Conservation (phyloP, 306 rosid genomes). For the Ceratonia siliqua region DNA sequence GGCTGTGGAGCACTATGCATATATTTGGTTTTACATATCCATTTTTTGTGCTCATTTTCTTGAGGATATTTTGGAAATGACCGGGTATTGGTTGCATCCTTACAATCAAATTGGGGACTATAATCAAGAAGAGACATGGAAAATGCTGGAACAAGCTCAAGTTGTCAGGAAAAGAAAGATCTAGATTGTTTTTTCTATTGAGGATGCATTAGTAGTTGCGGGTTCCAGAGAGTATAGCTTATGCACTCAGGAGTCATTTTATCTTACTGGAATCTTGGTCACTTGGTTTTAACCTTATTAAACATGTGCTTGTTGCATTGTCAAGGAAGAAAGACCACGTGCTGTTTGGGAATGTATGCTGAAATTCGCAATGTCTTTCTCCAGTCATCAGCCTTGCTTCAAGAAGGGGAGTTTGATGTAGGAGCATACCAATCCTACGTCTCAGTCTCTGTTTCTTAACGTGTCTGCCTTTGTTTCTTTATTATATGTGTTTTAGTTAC, state of each 20-base stretch:
- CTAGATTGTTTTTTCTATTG: constrained; percentile 84
- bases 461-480: too few relatives aligned
- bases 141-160: constrained; percentile 84
- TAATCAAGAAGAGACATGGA: constrained; percentile 90
- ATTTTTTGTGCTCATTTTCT: constrained; percentile 75
- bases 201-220: constrained; percentile 80
- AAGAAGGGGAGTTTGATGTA: too few relatives aligned
- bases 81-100: constrained; percentile 68
- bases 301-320: constrained; percentile 78
- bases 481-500: too few relatives aligned
- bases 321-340: constrained; percentile 73
- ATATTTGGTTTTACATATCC: constrained; percentile 98
- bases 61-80: constrained; percentile 79
- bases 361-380: too few relatives aligned
- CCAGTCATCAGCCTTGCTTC: too few relatives aligned
- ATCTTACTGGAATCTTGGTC: constrained; percentile 88
- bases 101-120: constrained; percentile 91
- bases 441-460: too few relatives aligned
- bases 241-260: constrained; percentile 74
- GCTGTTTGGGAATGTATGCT: constrained; percentile 87
- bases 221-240: constrained; percentile 61
- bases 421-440: too few relatives aligned
- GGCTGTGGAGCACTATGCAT: too few relatives aligned
- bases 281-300: constrained; percentile 87
- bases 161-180: constrained; percentile 77